Base-by-base conservation (phyloP, 1,139 yeast genomes). In the Blastobotrys indianensis region DNA sequence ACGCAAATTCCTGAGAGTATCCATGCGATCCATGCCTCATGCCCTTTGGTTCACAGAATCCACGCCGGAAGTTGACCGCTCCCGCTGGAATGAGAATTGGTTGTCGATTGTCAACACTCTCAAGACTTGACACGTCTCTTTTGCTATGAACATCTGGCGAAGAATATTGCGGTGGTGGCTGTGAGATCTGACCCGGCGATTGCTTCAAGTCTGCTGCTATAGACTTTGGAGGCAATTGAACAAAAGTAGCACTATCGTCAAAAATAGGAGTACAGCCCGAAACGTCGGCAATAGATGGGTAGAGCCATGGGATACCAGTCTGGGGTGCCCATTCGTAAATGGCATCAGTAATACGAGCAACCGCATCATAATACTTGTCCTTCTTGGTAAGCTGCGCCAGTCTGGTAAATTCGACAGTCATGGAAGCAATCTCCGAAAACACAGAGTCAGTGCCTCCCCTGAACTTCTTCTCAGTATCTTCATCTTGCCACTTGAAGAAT, bases 391-490 rank as follows among this genome's bases (percentile, higher is more conserved):
- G 63, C 54, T 79, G 80, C 3, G 90, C 71, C 57, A 85, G 68
- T 50, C 82, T 75, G 32, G 85, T 77, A 56, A 85, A 79, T 57
- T 85, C 94, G 47, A 85, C 67, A 17, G 82, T 77, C 54, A 83
- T 65, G 0, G 90, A 79, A 1, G 85, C 82, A 35, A 81, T 73
- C 54, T 82, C 87, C 0, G 90, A 84, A 8, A 84, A 70, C 3
- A 79, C 72, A 1, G 82, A 61, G 31, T 58, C 58, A 12, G 57
- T 47, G 5, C 66, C 64, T 4, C 69, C 67, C 8, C 64, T 52
- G 25, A 53, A 54, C 36, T 50, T 54, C 30, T 41, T 37, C 16
- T 44, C 44, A n/a, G 58, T 44, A 23, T 77, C 49, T 56, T 63
- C 54, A 68, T 79, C 48, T 70, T 76, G 45, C 80, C 75, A 78